These are phyloP conservation scores for Aeminium ludgeri DNA, from an alignment of 495 filamentous ascomycete species.

Conservation along the genomic window DNA sequence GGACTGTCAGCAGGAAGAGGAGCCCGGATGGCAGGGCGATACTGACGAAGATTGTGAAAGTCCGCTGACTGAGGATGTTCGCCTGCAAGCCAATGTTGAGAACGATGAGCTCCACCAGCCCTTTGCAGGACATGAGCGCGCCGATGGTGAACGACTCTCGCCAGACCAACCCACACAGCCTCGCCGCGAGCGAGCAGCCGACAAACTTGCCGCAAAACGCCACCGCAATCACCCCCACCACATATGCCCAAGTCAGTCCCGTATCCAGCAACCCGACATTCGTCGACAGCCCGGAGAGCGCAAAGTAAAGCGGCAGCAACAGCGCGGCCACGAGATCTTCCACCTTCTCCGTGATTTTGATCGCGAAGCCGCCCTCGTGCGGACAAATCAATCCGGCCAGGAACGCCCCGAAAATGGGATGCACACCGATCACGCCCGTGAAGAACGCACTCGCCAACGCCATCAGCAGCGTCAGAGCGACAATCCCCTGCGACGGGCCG, in stretches of 20 bases:
- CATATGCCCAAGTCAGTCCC: conserved; percentile 84
- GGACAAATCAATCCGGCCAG: conserved; percentile 82
- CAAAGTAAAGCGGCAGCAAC: conserved; percentile 92
- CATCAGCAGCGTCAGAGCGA: conserved; percentile 66
- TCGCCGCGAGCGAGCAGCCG: conserved; percentile 70
- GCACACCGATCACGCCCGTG: conserved; percentile 81
- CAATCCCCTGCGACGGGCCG: conserved; percentile 75
- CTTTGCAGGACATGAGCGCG: conserved; percentile 93
- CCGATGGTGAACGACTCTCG: conserved; percentile 86
- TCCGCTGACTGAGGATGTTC: conserved; percentile 65
- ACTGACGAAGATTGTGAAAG: conserved; percentile 98
- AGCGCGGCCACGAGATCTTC: conserved; percentile 80
- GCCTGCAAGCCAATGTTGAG: conserved; percentile 94
- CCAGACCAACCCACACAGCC: conserved; percentile 67
- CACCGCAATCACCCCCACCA: conserved; percentile 63
- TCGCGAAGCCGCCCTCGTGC: conserved; percentile 85
- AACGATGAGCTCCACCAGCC: conserved; percentile 88
- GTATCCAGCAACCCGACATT: conserved; percentile 71
- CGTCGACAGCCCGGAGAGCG: conserved; percentile 77
- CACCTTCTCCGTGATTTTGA: conserved; percentile 88
- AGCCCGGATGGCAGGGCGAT: too few relatives aligned
- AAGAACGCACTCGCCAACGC: conserved; percentile 80
- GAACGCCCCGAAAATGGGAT: conserved; percentile 84
- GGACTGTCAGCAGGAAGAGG: too few relatives aligned
- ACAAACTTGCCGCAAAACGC: conserved; percentile 77